Conservation (phyloP, 2,329 filamentous ascomycete genomes). For the Sphaerulina vaccinii region DNA sequence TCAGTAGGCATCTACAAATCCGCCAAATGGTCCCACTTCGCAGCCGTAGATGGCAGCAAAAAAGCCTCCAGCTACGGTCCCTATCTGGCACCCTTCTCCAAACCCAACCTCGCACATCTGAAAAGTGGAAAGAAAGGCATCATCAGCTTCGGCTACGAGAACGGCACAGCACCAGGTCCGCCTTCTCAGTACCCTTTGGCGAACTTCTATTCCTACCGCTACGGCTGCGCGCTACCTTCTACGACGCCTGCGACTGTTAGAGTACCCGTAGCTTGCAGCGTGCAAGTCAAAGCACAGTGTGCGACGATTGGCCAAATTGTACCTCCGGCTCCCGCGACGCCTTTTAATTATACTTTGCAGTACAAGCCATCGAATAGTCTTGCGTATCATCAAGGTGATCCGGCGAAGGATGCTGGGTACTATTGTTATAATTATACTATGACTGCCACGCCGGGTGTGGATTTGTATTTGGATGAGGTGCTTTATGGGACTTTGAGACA, state of each 20-base stretch:
- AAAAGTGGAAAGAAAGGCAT: slow-evolving; percentile 7
- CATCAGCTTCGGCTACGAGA: slow-evolving; percentile 8
- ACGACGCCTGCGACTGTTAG: no score
- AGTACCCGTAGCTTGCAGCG: not conserved
- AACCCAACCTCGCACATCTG: slow-evolving; percentile 3
- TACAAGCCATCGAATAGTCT: not conserved
- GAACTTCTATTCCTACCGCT: slow-evolving; percentile 7
- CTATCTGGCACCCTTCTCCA: slow-evolving; percentile 3
- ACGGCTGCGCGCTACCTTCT: not conserved
- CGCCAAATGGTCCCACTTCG: slow-evolving; percentile 7
- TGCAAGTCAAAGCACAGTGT: slow-evolving; percentile 1
- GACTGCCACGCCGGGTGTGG: not conserved
- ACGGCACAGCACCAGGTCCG: not conserved
- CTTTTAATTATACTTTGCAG: slow-evolving; percentile 1
- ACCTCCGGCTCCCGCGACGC: not conserved
- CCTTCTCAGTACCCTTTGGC: not conserved
- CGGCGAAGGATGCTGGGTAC: slow-evolving; percentile 5
- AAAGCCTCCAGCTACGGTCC: not conserved
- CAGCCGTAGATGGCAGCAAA: not conserved
- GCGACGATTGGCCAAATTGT: not conserved
- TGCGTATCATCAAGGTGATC: slow-evolving; percentile 4
- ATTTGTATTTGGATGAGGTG: not conserved
- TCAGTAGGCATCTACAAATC: slow-evolving; percentile 7
- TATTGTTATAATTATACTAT: not conserved
- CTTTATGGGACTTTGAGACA: not conserved